phyloP scores from a whole-genome alignment of 1,284 basidiomycete genomes.

The Albatrellus sp. region DNA sequence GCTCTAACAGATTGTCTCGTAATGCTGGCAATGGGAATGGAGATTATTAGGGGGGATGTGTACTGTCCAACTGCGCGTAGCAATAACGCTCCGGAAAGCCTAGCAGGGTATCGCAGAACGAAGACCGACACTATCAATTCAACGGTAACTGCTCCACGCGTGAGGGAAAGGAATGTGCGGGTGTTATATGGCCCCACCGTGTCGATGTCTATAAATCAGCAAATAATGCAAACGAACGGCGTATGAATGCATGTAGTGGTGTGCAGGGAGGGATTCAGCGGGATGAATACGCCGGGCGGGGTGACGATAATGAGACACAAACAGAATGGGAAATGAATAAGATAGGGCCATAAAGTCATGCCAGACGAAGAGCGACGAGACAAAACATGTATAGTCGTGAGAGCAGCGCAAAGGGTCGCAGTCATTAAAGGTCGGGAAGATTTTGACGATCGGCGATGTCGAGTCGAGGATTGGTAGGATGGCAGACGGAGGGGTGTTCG shows the following conservation, averaged over 20 bases:
- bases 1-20: conserved; percentile 56
- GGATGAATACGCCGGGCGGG: conserved; percentile 16
- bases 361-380: conserved; percentile 46
- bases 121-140: conserved; percentile 34
- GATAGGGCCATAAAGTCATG: conserved; percentile 38
- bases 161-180: neutral
- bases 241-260: neutral
- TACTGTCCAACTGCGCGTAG: conserved; percentile 40
- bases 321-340: conserved; percentile 26
- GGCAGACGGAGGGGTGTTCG: neutral
- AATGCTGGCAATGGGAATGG: conserved; percentile 36
- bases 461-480: neutral
- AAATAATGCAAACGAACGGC: conserved; percentile 6
- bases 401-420: conserved; percentile 21
- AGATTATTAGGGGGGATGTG: conserved; percentile 11
- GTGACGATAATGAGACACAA: conserved; percentile 17
- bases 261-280: neutral
- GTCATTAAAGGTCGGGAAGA: conserved; percentile 8
- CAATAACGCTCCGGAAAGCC: conserved; percentile 25
- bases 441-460: neutral
- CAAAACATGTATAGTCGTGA: conserved; percentile 25
- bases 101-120: conserved; percentile 40
- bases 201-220: conserved; percentile 29
- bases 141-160: conserved; percentile 27
- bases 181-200: conserved; percentile 18